These are phyloP conservation scores for Cystobasidiaceae sp. DNA, from an alignment of 1,284 basidiomycete genomes.

Conservation along the genomic window DNA sequence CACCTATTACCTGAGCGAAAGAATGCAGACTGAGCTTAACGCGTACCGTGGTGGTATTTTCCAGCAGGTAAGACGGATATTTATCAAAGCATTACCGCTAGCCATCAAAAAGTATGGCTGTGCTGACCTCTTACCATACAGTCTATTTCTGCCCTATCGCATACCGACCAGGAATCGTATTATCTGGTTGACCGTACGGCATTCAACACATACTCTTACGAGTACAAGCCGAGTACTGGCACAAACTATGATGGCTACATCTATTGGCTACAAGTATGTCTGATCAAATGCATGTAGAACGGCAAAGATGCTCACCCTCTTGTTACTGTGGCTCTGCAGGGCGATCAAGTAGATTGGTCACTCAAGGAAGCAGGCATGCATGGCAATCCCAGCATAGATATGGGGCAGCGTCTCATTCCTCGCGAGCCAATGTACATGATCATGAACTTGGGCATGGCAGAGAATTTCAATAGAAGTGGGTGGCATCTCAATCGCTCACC, in stretches of 20 bases:
- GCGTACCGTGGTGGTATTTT: slow-evolving; percentile 9
- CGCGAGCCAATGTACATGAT: slow-evolving; percentile 50
- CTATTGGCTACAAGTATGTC: slow-evolving; percentile 17
- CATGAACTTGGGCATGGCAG: slow-evolving; percentile 27
- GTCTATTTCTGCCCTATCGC: slow-evolving; percentile 16
- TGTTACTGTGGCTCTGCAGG: background rate
- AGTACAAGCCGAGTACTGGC: slow-evolving; percentile 13
- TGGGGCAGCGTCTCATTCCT: slow-evolving; percentile 62
- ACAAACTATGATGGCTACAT: slow-evolving; percentile 17
- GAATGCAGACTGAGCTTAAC: background rate
- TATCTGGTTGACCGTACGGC: slow-evolving; percentile 1
- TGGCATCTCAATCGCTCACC: background rate
- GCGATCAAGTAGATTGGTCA: slow-evolving; percentile 57
- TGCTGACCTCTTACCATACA: background rate
- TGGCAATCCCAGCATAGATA: slow-evolving; percentile 60
- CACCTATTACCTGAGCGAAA: background rate
- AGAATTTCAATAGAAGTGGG: slow-evolving; percentile 21
- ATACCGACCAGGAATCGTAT: slow-evolving; percentile 10
- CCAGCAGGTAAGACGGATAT: slow-evolving; percentile 11
- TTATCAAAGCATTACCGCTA: background rate
- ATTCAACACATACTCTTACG: slow-evolving; percentile 16
- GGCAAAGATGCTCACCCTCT: background rate
- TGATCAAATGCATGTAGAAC: background rate
- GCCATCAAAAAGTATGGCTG: background rate
- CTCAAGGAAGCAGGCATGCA: slow-evolving; percentile 65